phyloP scores from a whole-genome alignment of 805 yeast genomes.

The Candida loeiensis region DNA sequence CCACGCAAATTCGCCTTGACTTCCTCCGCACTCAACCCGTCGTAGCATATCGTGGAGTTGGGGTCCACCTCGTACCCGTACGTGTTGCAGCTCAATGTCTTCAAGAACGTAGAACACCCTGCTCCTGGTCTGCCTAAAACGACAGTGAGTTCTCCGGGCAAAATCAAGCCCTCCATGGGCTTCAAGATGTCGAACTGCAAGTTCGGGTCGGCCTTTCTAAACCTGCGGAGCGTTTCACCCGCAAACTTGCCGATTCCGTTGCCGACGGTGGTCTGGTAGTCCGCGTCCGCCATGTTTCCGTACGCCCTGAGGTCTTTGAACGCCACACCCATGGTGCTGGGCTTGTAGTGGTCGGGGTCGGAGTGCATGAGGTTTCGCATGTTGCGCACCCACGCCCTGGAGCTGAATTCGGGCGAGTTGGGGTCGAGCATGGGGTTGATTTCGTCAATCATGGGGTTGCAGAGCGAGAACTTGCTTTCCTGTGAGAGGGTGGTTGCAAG shows the following conservation, averaged over 20 bases:
- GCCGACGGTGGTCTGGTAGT: conserved; percentile 14
- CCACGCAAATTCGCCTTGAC: conserved; percentile 56
- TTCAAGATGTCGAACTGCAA: conserved; percentile 50
- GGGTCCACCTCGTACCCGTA: conserved; percentile 53
- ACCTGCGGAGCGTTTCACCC: conserved; percentile 5
- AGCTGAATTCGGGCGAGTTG: conserved; percentile 10
- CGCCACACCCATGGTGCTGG: conserved; percentile 14
- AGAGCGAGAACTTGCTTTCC: too few species aligned
- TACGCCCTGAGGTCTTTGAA: conserved; percentile 13
- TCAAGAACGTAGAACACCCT: conserved; percentile 69
- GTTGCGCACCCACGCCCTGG: conserved; percentile 13
- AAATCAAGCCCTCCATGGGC: conserved; percentile 61
- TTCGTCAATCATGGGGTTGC: neutral
- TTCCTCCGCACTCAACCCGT: conserved; percentile 52
- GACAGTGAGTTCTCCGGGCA: conserved; percentile 64
- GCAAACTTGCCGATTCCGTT: conserved; percentile 10
- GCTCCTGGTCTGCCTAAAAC: conserved; percentile 81
- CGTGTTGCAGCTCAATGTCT: conserved; percentile 61
- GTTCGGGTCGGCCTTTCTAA: conserved; percentile 10
- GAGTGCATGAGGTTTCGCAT: conserved; percentile 11
- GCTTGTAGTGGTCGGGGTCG: conserved; percentile 14
- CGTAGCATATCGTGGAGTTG: conserved; percentile 47
- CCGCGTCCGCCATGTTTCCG: conserved; percentile 14
- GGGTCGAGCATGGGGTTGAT: conserved; percentile 11
- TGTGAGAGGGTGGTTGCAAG: neutral